Evolutionary conservation across 2,329 filamentous ascomycete species (phyloP), one percentile per base, ranked within the genome.

Genomic region (Colletotrichum phormii): DNA sequence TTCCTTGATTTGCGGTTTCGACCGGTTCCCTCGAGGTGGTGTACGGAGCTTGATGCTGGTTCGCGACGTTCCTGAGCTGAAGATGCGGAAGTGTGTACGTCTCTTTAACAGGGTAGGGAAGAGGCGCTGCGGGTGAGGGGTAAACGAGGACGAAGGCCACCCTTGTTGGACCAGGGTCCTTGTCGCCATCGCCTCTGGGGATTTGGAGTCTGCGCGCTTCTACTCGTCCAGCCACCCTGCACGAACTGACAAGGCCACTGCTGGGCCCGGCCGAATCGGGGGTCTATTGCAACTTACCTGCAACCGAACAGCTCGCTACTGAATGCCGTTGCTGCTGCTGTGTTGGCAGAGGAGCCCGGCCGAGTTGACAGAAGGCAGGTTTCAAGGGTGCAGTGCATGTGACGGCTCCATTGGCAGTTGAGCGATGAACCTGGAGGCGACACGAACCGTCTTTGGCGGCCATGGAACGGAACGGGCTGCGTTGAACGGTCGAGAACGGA

Each of bases 201-300:
- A 69, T 55, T 60, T 68, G 65, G 59, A 59, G 33, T 37, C n/a
- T 68, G 70, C 70, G 70, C 53, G 66, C 70, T 58, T 70, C 66
- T 70, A 73, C 71, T 73, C 71, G 71, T 46, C 71, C 71, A 73
- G 31, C 71, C 71, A 67, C 71, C 71, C 67, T 72, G 58, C 71
- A 59, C 70, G 31, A 66, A 54, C 57, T n/a, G 59, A 69, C 58
- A 51, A 42, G 64, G 58, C 71, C 69, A 63, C 46, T 53, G 54
- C 33, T 49, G 42, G 31, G 42, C 58, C 22, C 33, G 53, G 29
- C 42, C 35, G 53, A 63, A 49, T 37, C 22, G 37, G 54, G 33
- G 18, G 22, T 11, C 53, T 55, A 26, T 33, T 53, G 24, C 13
- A 53, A 18, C 15, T 4, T 26, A 55, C 24, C 24, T 55, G 63